Evolutionary conservation across 148 eudicot genomes (phyloP).

Genomic region (Nepenthes gracilis): DNA sequence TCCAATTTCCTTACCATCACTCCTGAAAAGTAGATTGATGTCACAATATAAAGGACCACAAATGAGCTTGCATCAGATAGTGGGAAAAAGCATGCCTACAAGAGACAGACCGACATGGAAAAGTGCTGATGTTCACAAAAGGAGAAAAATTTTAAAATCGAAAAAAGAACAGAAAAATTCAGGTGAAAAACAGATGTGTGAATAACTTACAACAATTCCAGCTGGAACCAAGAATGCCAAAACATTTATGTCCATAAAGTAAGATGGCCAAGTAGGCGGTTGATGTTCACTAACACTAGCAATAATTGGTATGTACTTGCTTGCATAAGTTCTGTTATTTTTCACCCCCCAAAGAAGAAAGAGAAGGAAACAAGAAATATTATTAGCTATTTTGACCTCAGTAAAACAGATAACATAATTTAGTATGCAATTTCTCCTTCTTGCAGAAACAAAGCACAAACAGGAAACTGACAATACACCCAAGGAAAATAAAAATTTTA

Average conservation of each 20-base stretch:
- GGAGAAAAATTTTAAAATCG: conserved; percentile 1
- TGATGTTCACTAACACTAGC: conserved; percentile 99
- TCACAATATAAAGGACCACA: conserved; percentile 79
- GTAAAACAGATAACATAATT: background rate
- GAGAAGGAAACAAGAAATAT: background rate
- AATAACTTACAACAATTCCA: conserved; percentile 80
- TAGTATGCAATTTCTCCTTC: too few relatives aligned
- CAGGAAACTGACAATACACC: too few relatives aligned
- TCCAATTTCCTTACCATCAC: conserved; percentile 62
- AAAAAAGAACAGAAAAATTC: background rate
- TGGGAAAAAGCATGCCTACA: conserved; percentile 89
- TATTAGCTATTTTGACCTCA: background rate
- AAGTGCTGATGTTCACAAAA: conserved; percentile 7
- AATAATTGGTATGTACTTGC: conserved; percentile 98
- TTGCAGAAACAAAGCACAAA: too few relatives aligned
- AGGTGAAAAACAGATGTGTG: background rate
- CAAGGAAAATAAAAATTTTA: too few relatives aligned
- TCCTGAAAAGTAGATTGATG: conserved; percentile 93
- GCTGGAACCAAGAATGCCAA: conserved; percentile 98
- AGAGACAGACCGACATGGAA: conserved; percentile 5
- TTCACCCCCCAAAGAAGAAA: background rate
- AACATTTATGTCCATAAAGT: conserved; percentile 97
- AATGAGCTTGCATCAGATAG: conserved; percentile 96
- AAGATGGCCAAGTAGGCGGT: conserved; percentile 99
- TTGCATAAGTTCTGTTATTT: conserved; percentile 77